Conservation (phyloP, 2,329 filamentous ascomycete genomes). For the Sarocladium kiliense region DNA sequence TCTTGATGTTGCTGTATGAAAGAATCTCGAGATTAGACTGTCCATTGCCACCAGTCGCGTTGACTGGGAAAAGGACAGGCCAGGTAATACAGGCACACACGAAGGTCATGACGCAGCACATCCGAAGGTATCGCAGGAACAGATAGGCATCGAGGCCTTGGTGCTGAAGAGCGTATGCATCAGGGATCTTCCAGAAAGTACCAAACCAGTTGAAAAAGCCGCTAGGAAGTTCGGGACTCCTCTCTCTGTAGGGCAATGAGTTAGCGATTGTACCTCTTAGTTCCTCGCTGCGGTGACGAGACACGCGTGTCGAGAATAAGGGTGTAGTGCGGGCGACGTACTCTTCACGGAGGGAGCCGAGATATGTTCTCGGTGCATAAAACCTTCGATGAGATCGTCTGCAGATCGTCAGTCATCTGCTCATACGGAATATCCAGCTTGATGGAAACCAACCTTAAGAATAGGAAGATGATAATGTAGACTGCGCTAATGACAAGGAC, state of each 20-base stretch:
- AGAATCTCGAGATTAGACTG: slow-evolving; percentile 55
- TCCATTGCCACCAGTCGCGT: slow-evolving; percentile 70
- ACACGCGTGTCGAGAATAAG: too few species aligned
- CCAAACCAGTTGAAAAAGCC: slow-evolving; percentile 59
- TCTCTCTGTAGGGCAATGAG: slow-evolving; percentile 35
- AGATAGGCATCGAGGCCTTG: slow-evolving; percentile 86
- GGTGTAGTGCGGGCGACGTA: slow-evolving; percentile 30
- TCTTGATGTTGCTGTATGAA: slow-evolving; percentile 34
- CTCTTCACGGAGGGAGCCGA: slow-evolving; percentile 44
- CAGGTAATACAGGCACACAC: slow-evolving; percentile 78
- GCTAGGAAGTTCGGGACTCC: slow-evolving; percentile 48
- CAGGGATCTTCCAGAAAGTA: slow-evolving; percentile 58
- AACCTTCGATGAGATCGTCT: slow-evolving; percentile 45
- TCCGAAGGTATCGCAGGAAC: slow-evolving; percentile 78
- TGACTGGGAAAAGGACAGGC: slow-evolving; percentile 79
- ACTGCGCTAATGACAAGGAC: slow-evolving; percentile 42
- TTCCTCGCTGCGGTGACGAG: too few species aligned
- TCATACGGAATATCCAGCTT: too few species aligned
- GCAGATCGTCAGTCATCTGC: not conserved
- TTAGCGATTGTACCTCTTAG: too few species aligned
- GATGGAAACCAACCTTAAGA: slow-evolving; percentile 21
- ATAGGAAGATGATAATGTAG: slow-evolving; percentile 47
- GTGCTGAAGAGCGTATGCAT: slow-evolving; percentile 78
- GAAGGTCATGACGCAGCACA: slow-evolving; percentile 71
- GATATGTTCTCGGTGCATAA: slow-evolving; percentile 50